Evolutionary conservation across 2,329 filamentous ascomycete genomes (phyloP).

Genomic region (Acrocalymma vagum): DNA sequence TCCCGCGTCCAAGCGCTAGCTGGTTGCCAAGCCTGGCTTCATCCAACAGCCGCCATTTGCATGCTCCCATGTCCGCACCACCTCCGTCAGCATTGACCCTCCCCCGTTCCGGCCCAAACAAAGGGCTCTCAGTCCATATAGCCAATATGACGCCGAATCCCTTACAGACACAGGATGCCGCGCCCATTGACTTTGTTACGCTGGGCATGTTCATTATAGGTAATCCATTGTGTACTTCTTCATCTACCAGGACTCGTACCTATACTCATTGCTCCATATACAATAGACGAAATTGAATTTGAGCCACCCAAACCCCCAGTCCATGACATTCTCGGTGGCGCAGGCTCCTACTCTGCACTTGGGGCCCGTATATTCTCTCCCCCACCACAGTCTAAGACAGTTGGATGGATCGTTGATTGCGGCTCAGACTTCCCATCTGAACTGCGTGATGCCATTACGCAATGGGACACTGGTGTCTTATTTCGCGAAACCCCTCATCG

Average conservation of each 20-base stretch:
- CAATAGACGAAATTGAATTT: slow-evolving; percentile 89
- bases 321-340: slow-evolving; percentile 84
- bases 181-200: slow-evolving; percentile 64
- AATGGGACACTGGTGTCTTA: slow-evolving; percentile 79
- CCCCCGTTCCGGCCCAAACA: slow-evolving; percentile 1
- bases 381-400: slow-evolving; percentile 65
- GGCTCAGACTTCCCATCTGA: slow-evolving; percentile 84
- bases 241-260: slow-evolving; percentile 8
- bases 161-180: no score
- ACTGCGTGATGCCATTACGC: slow-evolving; percentile 69
- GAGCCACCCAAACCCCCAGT: slow-evolving; percentile 73
- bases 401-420: slow-evolving; percentile 92
- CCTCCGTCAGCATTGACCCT: slow-evolving; percentile 1
- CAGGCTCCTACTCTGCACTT: slow-evolving; percentile 84
- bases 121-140: no score
- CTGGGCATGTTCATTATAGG: slow-evolving; percentile 72
- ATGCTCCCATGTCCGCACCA: slow-evolving; percentile 1
- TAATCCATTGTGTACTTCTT: slow-evolving; percentile 35
- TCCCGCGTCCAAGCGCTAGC: slow-evolving; percentile 21
- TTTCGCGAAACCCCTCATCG: slow-evolving; percentile 72
- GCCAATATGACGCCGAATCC: no score
- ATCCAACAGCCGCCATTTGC: slow-evolving; percentile 21
- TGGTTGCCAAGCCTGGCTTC: slow-evolving; percentile 21
- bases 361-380: slow-evolving; percentile 90
- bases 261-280: slow-evolving; percentile 13